These are phyloP conservation scores for Colletotrichum magnum DNA, from an alignment of 2,329 filamentous ascomycete genomes.

Conservation along the genomic window DNA sequence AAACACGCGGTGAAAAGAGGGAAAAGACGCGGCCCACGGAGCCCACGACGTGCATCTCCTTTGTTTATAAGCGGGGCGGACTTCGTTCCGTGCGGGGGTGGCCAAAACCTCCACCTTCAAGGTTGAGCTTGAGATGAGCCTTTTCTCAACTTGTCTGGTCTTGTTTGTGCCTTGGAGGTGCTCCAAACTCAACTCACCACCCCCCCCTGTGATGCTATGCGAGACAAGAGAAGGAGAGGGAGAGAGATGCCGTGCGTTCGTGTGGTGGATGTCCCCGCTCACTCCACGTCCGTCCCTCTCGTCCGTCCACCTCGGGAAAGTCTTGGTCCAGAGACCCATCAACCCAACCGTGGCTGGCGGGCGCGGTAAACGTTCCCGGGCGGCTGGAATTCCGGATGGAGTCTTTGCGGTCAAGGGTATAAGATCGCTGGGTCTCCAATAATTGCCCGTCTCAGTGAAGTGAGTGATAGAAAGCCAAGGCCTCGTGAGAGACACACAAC, in stretches of 20 bases:
- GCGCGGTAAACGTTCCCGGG: background rate
- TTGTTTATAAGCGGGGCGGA: constrained; percentile 41
- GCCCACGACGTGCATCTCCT: constrained; percentile 23
- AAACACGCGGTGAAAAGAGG: constrained; percentile 17
- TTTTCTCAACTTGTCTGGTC: background rate
- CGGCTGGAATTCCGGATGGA: constrained; percentile 21
- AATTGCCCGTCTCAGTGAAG: constrained; percentile 3
- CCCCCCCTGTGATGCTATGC: too few relatives aligned
- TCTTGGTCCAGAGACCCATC: too few relatives aligned
- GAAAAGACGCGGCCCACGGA: constrained; percentile 23
- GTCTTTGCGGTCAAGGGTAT: constrained; percentile 29
- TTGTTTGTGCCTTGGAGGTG: too few relatives aligned
- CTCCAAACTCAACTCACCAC: too few relatives aligned
- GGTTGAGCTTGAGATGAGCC: background rate
- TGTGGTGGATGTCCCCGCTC: background rate
- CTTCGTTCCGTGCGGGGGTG: constrained; percentile 40
- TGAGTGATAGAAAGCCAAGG: background rate
- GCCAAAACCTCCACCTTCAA: constrained; percentile 21
- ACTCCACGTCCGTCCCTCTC: background rate
- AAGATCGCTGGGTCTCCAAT: constrained; percentile 32
- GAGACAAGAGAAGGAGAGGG: too few relatives aligned
- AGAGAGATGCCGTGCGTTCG: too few relatives aligned
- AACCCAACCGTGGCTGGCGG: constrained; percentile 3
- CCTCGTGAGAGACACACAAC: background rate
- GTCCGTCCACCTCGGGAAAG: constrained; percentile 15